Base-by-base conservation (phyloP, 257 asterid species). In the Nicotiana obtusifolia region DNA sequence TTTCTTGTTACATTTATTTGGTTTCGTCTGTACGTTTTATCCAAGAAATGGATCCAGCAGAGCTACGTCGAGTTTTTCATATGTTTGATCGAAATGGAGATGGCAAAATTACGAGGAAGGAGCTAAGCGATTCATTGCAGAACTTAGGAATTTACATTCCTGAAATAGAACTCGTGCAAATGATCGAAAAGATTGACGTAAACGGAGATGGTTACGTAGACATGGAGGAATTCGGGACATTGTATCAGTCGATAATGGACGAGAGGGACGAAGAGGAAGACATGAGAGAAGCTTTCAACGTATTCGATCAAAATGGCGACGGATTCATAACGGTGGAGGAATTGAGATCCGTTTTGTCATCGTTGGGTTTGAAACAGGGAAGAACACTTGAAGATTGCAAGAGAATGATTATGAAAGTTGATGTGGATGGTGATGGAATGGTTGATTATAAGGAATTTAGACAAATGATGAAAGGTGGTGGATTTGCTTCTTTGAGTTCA, bases 401-500 rank as follows among this genome's bases (percentile, higher is more conserved):
- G 76, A 47, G 30, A 76, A 86, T 88, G 89, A 88, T 88, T 11
- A 78, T 71, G 79, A 88, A 84, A 83, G 89, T 88, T 10, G 90
- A 88, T 16, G 87, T 67, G 47, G 90, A 88, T 61, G 88, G 90
- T 22, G 90, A 88, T 78, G 90, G 87, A 7, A 88, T 30, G 86
- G 89, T 88, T 31, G 73, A 88, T 41, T 88, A 76, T 15, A 86
- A 78, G 28, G 89, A 88, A 68, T 88, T 88, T 68, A 77, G 80
- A 49, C 89, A 88, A 82, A 88, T 88, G 90, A 88, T 88, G 90
- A 88, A 88, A 82, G 62, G 88, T 24, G 90, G 90, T 82, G 90
- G 89, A 33, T 88, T 88, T 78, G 83, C 88, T 64, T 86, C 89
- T 44, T 82, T 86, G 62, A 77, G 69, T 77, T 81, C 73, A 49